Evolutionary conservation across 2,329 filamentous ascomycete genomes (phyloP).

Genomic region (Ceratocystis variospora): DNA sequence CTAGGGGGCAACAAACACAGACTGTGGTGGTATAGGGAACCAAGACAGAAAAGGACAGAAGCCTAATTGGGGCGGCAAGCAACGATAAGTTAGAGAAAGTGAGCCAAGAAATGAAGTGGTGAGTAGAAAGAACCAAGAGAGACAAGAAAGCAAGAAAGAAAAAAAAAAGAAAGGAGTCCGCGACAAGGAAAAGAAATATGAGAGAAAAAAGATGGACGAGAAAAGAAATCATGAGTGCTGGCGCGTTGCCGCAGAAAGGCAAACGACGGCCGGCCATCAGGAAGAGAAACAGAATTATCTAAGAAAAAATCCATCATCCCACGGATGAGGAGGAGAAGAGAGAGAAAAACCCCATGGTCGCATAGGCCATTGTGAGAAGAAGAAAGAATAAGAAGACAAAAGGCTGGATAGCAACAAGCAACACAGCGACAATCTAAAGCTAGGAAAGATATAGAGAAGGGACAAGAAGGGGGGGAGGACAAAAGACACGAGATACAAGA

Average conservation of each 20-base stretch:
- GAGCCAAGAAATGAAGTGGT: conserved; percentile 26
- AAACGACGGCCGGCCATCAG: conserved; percentile 10
- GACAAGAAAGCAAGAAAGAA: conserved; percentile 11
- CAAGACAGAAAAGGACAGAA: conserved; percentile 23
- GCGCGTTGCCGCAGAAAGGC: neutral
- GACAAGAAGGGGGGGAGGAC: conserved; percentile 17
- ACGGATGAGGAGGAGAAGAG: conserved; percentile 14
- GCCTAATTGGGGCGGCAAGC: conserved; percentile 31
- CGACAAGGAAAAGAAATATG: conserved; percentile 15
- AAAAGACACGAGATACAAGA: conserved; percentile 10
- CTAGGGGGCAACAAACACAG: conserved; percentile 23
- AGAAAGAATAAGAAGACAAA: conserved; percentile 6
- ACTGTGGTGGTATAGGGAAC: conserved; percentile 19
- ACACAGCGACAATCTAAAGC: conserved; percentile 7
- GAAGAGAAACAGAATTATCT: conserved; percentile 3
- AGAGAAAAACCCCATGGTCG: neutral
- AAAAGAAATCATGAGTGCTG: conserved; percentile 14
- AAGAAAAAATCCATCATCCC: neutral
- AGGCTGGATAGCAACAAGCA: neutral
- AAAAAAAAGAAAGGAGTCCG: conserved; percentile 7
- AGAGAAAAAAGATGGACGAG: conserved; percentile 17
- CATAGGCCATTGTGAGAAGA: conserved; percentile 4
- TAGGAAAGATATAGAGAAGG: conserved; percentile 18
- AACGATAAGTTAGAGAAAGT: conserved; percentile 42
- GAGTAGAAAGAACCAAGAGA: conserved; percentile 20